Evolutionary conservation across 2,329 filamentous ascomycete species (phyloP), one percentile per base, ranked within the genome.

Genomic region (Cryoendolithus antarcticus): DNA sequence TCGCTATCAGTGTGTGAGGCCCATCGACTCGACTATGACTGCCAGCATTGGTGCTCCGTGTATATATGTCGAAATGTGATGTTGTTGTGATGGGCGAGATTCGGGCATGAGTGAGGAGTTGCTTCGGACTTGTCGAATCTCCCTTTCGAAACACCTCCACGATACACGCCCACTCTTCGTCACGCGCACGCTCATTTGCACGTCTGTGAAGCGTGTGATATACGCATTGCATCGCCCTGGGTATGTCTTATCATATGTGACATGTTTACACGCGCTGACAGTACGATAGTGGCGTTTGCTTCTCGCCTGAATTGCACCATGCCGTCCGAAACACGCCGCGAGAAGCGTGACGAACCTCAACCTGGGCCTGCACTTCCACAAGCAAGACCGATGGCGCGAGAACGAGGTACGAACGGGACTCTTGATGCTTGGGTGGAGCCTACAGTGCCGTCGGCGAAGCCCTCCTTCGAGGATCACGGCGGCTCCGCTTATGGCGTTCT

Each of bases 391-490:
- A 37, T 33, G 42, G 9, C 40, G 42, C 9, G 39, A 37, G 19
- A 43, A 50, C 24, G 48, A 52, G 52, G 46, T 28, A 60, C 63
- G 48, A 57, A 52, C 13, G 53, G 48, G 13, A 47, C 48, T 38
- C 48, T 53, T 50, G 52, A 54, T 41, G 44, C 48, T 32, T 61
- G 56, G 75, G 59, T 67, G 31, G 77, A 81, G 59, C 77, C 77
- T 35, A 59, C 67, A 30, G 53, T 72, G 34, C 19, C 19, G 19
- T 67, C 70, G 42, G 67, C 69, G 34, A 65, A 65, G 34, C 70
- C 86, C 8, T 89, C 82, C 57, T 93, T 80, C 56, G 77, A 84
- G 65, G 85, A 93, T 49, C 68, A 74, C 57, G 82, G 82, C 33
- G 71, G 91, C 49, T 68, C 80, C 52, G 71, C 80, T 35, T 75